A percentile compares a stretch with the other conserved stretches of the same genome.
These are phyloP conservation scores for Mycena latifolia DNA, from an alignment of 768 basidiomycete genomes.

Conservation along the genomic window DNA sequence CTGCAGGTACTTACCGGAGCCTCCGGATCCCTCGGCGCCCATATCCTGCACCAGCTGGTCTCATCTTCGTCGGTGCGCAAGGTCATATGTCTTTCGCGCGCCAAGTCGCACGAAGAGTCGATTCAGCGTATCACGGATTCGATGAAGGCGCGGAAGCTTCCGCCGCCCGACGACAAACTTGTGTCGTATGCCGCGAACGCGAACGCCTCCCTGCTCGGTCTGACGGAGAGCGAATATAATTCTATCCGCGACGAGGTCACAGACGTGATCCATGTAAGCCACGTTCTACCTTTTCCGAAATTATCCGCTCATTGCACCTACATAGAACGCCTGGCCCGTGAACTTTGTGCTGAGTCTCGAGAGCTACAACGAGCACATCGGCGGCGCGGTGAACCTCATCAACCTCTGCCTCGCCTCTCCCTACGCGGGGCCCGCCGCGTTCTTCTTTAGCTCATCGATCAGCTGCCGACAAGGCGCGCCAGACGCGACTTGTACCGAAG, in stretches of 20 bases:
- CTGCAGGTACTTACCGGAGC: constrained; percentile 61
- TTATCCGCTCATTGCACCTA: not conserved
- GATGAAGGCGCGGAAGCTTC: constrained; percentile 51
- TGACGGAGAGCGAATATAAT: constrained; percentile 50
- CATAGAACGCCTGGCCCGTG: constrained; percentile 70
- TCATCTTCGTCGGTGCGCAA: constrained; percentile 49
- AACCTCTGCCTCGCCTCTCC: constrained; percentile 59
- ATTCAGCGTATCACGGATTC: constrained; percentile 55
- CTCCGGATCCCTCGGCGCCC: constrained; percentile 67
- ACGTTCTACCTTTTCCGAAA: constrained; percentile 1
- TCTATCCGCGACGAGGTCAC: constrained; percentile 51
- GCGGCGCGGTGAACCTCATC: constrained; percentile 63
- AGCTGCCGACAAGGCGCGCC: constrained; percentile 49
- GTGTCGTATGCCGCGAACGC: constrained; percentile 58
- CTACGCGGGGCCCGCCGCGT: constrained; percentile 47
- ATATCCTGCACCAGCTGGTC: constrained; percentile 61
- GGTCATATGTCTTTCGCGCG: constrained; percentile 66
- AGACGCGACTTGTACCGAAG: constrained; percentile 46
- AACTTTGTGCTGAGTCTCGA: constrained; percentile 62
- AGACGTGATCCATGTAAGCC: constrained; percentile 57
- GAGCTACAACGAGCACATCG: constrained; percentile 56
- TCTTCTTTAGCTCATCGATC: constrained; percentile 67
- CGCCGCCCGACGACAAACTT: constrained; percentile 43
- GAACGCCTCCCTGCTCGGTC: constrained; percentile 54
- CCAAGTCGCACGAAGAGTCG: constrained; percentile 58